Conservation (phyloP, 2,329 filamentous ascomycete genomes). For the Acephala macrosclerotiorum region DNA sequence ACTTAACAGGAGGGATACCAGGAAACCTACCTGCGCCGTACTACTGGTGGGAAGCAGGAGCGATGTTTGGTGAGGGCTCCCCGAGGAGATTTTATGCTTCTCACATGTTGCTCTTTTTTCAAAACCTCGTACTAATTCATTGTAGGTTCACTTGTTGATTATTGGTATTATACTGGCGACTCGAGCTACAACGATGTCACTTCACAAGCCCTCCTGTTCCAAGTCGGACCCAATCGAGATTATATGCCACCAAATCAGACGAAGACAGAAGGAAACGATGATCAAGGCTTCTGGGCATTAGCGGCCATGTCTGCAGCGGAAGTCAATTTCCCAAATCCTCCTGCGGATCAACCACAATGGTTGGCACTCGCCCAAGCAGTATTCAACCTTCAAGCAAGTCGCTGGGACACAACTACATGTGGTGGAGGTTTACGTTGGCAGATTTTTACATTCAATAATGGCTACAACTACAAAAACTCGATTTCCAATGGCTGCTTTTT, state of each 20-base stretch:
- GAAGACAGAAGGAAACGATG: constrained; percentile 74
- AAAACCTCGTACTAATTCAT: too few species aligned
- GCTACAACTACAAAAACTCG: constrained; percentile 79
- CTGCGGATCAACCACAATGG: constrained; percentile 66
- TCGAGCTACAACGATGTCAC: constrained; percentile 73
- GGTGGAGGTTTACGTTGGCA: constrained; percentile 85
- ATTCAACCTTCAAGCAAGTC: constrained; percentile 78
- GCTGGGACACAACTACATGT: constrained; percentile 76
- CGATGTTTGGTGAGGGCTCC: too few species aligned
- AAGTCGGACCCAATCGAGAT: constrained; percentile 75
- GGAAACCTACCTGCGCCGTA: constrained; percentile 61
- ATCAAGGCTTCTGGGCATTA: constrained; percentile 78
- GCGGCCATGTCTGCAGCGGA: constrained; percentile 76
- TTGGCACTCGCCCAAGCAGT: constrained; percentile 78
- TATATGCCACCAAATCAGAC: constrained; percentile 82
- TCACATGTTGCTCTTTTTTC: too few species aligned
- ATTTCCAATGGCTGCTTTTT: constrained; percentile 71
- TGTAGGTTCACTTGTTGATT: constrained; percentile 78
- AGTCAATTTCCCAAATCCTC: constrained; percentile 66
- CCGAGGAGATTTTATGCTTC: too few species aligned
- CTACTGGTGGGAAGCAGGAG: constrained; percentile 71
- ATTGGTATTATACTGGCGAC: constrained; percentile 85
- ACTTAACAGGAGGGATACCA: constrained; percentile 56
- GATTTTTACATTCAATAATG: constrained; percentile 82
- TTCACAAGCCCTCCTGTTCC: constrained; percentile 73